Conservation (phyloP, 805 yeast genomes). For the Debaryomyces tyrocola region DNA sequence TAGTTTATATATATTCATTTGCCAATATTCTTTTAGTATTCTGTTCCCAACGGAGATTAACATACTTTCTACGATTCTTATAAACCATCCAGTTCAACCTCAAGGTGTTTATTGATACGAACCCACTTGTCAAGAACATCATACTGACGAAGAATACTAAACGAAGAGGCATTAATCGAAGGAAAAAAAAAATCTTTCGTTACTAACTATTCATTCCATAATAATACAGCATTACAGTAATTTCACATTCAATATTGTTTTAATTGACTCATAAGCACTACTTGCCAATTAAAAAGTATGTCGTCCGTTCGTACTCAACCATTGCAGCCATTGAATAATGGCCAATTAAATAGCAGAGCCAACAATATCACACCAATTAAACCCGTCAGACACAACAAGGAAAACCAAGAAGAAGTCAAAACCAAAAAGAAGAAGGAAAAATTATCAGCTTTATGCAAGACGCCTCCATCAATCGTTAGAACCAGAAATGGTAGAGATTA, state of each 20-base stretch:
- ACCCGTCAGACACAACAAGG: constrained; percentile 23
- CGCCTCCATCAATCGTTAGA: constrained; percentile 93
- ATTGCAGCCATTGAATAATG: constrained; percentile 54
- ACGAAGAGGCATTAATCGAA: neutral
- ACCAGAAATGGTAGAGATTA: constrained; percentile 86
- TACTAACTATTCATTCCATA: neutral
- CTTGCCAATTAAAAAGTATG: constrained; percentile 10
- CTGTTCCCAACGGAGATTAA: neutral
- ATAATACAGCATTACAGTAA: neutral
- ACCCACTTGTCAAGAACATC: neutral
- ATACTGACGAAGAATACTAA: neutral
- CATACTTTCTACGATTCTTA: neutral
- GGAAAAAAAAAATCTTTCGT: neutral
- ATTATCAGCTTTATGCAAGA: constrained; percentile 85
- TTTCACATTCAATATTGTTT: neutral
- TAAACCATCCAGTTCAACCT: neutral
- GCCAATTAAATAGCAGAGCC: constrained; percentile 50
- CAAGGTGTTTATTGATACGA: neutral
- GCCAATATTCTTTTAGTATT: neutral
- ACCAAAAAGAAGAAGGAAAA: constrained; percentile 76
- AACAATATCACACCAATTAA: constrained; percentile 33
- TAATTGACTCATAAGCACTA: too few relatives aligned
- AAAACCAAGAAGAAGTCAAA: constrained; percentile 23
- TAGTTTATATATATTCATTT: constrained; percentile 2
- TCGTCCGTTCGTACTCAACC: constrained; percentile 44